phyloP scores from a whole-genome alignment of 176 grass and related monocot genomes.

The Triticum turgidum region DNA sequence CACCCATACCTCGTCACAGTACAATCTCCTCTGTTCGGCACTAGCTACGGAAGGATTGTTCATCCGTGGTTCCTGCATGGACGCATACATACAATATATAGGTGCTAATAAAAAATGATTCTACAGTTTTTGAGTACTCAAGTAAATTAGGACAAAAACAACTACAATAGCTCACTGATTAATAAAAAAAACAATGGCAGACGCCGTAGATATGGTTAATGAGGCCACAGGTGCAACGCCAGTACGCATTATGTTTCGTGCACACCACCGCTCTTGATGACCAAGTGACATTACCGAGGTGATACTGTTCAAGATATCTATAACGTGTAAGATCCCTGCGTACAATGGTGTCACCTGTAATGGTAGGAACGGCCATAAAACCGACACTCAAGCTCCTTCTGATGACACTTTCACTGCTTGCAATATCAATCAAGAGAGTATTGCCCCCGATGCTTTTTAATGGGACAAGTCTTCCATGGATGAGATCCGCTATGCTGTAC shows the following conservation, averaged over 20 bases:
- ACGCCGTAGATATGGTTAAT: background rate
- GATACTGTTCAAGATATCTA: background rate
- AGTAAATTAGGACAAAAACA: background rate
- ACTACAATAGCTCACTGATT: background rate
- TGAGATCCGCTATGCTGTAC: background rate
- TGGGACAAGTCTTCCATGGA: background rate
- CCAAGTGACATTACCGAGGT: background rate
- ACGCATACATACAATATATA: background rate
- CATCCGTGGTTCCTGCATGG: background rate
- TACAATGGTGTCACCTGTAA: background rate
- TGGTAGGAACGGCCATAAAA: background rate
- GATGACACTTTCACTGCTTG: no score
- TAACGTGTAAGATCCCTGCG: background rate
- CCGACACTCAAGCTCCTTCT: background rate
- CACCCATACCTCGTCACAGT: background rate
- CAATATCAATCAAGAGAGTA: background rate
- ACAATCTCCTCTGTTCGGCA: background rate
- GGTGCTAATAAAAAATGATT: no score
- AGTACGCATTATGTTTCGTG: background rate
- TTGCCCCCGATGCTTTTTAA: background rate
- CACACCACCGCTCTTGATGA: background rate
- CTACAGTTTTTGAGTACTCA: background rate
- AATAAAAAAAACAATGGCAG: background rate
- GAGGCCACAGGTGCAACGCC: background rate
- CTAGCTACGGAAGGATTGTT: background rate